Evolutionary conservation across 495 filamentous ascomycete species (phyloP).

Genomic region (Tetracladium marchalianum): DNA sequence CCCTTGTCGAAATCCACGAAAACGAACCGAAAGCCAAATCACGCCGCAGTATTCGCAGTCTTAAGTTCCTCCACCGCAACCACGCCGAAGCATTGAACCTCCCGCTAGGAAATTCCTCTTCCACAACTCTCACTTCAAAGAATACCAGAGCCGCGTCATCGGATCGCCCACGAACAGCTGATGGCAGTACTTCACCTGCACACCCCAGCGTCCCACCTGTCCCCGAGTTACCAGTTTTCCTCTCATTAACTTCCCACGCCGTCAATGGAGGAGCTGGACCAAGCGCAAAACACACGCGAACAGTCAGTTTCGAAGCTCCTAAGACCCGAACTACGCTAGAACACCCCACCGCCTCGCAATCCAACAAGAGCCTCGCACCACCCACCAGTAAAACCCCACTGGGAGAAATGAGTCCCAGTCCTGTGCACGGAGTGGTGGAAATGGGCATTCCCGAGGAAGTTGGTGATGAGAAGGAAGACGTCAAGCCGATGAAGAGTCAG

Average conservation of each 20-base stretch:
- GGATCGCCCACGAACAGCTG: no score
- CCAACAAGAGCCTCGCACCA: slow-evolving; percentile 1
- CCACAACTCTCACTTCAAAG: no score
- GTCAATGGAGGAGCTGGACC: not conserved
- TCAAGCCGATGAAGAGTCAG: no score
- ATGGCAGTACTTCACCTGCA: no score
- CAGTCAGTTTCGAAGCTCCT: slow-evolving; percentile 1
- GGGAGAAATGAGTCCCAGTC: slow-evolving; percentile 8
- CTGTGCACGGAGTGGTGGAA: slow-evolving; percentile 7
- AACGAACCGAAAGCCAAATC: no score
- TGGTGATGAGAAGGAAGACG: no score
- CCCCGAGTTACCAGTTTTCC: not conserved
- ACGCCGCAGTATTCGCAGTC: no score
- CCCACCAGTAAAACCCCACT: not conserved
- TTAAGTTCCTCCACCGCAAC: no score
- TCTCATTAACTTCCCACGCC: not conserved
- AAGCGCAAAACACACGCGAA: not conserved
- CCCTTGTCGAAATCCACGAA: no score
- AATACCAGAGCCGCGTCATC: no score
- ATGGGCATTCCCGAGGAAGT: slow-evolving; percentile 4
- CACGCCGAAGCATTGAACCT: no score
- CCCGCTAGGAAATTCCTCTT: no score
- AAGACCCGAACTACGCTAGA: not conserved
- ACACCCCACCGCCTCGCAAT: slow-evolving; percentile 3
- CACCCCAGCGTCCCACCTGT: not conserved